Evolutionary conservation across 23 red algal genomes (phyloP), one percentile per base, ranked within the genome.

Genomic region (Pyropia yezoensis): DNA sequence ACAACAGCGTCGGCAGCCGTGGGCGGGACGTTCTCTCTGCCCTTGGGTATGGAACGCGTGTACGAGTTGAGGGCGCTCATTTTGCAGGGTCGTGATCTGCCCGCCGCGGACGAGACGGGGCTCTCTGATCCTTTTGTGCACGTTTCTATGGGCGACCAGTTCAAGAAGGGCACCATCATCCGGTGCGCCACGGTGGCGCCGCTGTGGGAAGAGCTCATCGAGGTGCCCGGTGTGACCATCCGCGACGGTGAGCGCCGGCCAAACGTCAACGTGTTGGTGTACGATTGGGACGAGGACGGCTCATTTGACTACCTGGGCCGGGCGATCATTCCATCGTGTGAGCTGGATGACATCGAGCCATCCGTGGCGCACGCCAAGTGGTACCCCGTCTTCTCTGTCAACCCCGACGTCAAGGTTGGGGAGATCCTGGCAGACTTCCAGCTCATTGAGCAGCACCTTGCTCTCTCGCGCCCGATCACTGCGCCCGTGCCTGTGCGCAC

Each of bases 371-470:
- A 75, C 67, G 74, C 76, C 30, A 49, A 58, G 47, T 95, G 90
- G 90, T 87, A 95, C 53, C 77, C 81, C 23, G 77, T 95, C n/a
- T 95, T 95, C 71, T 83, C 82, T 49, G 75, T 87, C 17, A 88
- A 87, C 63, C 90, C 90, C 7, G 82, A 83, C 11, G 70, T 82
- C 14, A 33, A 73, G 18, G 74, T 80, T 29, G 90, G 90, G 16
- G 82, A 95, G 66, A 75, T 95, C 50, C 72, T 95, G 14, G 90
- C 90, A 2, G 90, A 95, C 57, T 95, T 95, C 62, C 90, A 95
- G 62, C 64, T 95, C 16, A 73, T 91, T 55, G 59, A 74, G 3
- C 59, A 72, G 16, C 49, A 82, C 39, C 23, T 69, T 25, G 86
- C 78, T 49, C 32, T 83, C 24, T 73, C 71, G 16, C 76, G 50